Conservation (phyloP, 176 grass and related monocot species). For the Eragrostis curvula region DNA sequence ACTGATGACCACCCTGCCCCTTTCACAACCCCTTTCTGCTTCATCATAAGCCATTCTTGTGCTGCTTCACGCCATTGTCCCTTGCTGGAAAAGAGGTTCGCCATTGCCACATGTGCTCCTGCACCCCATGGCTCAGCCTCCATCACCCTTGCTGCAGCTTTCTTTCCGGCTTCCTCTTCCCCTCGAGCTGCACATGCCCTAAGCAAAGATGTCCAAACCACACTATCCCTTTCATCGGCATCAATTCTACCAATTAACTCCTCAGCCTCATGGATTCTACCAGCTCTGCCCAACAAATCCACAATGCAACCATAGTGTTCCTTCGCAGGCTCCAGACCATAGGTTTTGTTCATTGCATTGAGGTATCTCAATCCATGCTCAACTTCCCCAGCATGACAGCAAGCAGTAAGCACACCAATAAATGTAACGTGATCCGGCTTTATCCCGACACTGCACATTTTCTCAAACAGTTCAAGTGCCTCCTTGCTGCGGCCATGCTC, state of each 20-base stretch:
- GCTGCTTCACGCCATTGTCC: slow-evolving; percentile 61
- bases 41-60: slow-evolving; percentile 59
- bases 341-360: slow-evolving; percentile 44
- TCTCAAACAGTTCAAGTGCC: slow-evolving; percentile 53
- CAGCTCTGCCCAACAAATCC: slow-evolving; percentile 57
- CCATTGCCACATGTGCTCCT: slow-evolving; percentile 68
- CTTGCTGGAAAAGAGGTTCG: slow-evolving; percentile 66
- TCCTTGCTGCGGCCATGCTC: slow-evolving; percentile 57
- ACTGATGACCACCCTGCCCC: slow-evolving; percentile 68
- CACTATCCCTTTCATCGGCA: slow-evolving; percentile 53
- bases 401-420: slow-evolving; percentile 64
- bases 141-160: slow-evolving; percentile 50
- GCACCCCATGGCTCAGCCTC: slow-evolving; percentile 60
- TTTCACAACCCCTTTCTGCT: slow-evolving; percentile 71
- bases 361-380: slow-evolving; percentile 68
- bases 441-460: slow-evolving; percentile 47
- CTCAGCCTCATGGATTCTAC: slow-evolving; percentile 59
- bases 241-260: slow-evolving; percentile 55
- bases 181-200: slow-evolving; percentile 61
- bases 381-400: slow-evolving; percentile 57
- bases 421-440: slow-evolving; percentile 61
- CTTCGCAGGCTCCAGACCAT: slow-evolving; percentile 53
- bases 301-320: slow-evolving; percentile 75
- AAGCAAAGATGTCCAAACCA: slow-evolving; percentile 71
- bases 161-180: slow-evolving; percentile 53